phyloP scores from a whole-genome alignment of 1,284 basidiomycete species.

The Puccinia polysora region DNA sequence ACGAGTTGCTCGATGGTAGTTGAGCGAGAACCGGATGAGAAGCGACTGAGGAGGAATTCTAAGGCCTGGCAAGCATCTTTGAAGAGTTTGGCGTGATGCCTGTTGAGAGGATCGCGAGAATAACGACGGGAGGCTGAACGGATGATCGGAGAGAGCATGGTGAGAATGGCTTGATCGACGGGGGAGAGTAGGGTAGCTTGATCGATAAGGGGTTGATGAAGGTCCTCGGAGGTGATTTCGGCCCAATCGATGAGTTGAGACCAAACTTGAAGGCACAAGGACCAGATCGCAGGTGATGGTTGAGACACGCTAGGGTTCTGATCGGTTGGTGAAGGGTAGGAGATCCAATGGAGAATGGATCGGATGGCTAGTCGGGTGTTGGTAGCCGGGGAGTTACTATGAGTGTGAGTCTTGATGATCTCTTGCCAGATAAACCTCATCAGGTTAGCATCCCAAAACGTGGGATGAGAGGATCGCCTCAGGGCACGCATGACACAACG shows the following conservation, averaged over 20 bases:
- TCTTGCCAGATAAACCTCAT: too few species aligned
- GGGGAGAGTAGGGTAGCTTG: slow-evolving; percentile 17
- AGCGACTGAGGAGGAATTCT: neutral
- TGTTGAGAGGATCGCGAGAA: neutral
- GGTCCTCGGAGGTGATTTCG: slow-evolving; percentile 16
- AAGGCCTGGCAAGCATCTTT: slow-evolving; percentile 35
- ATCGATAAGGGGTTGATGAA: neutral
- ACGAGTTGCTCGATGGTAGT: slow-evolving; percentile 19
- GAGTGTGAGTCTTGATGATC: too few species aligned
- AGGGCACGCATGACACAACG: too few species aligned
- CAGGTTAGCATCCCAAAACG: too few species aligned
- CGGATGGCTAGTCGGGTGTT: too few species aligned
- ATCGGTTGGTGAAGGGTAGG: too few species aligned
- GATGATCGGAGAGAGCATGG: slow-evolving; percentile 33
- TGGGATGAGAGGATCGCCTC: too few species aligned
- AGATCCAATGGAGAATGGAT: too few species aligned
- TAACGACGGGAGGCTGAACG: slow-evolving; percentile 21
- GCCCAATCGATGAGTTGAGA: slow-evolving; percentile 36
- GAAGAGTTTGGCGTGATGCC: slow-evolving; percentile 37
- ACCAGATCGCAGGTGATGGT: slow-evolving; percentile 10
- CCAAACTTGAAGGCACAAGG: slow-evolving; percentile 24
- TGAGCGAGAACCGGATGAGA: neutral
- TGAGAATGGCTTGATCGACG: slow-evolving; percentile 20
- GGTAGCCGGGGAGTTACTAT: too few species aligned
- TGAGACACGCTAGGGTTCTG: neutral